Percentiles rank a stretch among this genome's conserved stretches.
Evolutionary conservation across 306 rosid species (phyloP).

Genomic region (Cyclanthera cordifolia): DNA sequence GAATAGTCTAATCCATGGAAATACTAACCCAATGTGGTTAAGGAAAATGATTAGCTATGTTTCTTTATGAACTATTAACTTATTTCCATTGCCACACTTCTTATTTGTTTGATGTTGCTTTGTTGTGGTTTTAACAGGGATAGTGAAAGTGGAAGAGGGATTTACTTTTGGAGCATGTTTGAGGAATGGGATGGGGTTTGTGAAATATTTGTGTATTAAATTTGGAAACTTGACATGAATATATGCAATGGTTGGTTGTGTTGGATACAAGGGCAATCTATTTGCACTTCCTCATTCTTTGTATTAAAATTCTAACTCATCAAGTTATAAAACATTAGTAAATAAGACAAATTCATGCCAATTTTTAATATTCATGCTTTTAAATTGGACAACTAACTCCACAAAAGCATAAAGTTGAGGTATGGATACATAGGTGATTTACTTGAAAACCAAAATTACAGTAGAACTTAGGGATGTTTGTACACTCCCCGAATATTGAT

Average conservation of each 20-base stretch:
- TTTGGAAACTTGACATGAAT: conserved; percentile 8
- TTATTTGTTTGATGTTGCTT: not conserved
- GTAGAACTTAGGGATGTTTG: too few species aligned
- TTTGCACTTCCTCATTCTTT: conserved; percentile 6
- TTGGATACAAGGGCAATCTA: conserved; percentile 1
- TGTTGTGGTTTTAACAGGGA: not conserved
- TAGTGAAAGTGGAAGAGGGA: conserved; percentile 7
- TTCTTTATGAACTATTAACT: not conserved
- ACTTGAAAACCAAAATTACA: too few species aligned
- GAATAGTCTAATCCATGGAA: too few species aligned
- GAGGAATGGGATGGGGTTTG: not conserved
- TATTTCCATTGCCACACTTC: not conserved
- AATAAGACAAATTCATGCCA: not conserved
- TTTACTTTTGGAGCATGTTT: not conserved
- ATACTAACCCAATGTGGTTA: too few species aligned
- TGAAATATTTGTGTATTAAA: conserved; percentile 9
- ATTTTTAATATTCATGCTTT: not conserved
- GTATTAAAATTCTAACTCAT: not conserved
- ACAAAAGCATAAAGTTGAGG: not conserved
- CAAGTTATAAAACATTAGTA: not conserved
- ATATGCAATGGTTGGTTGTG: conserved; percentile 11
- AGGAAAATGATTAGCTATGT: not conserved
- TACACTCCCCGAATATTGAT: too few species aligned
- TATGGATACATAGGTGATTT: not conserved
- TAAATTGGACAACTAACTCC: not conserved